phyloP scores from a whole-genome alignment of 495 filamentous ascomycete genomes.

The Penicillium herquei region DNA sequence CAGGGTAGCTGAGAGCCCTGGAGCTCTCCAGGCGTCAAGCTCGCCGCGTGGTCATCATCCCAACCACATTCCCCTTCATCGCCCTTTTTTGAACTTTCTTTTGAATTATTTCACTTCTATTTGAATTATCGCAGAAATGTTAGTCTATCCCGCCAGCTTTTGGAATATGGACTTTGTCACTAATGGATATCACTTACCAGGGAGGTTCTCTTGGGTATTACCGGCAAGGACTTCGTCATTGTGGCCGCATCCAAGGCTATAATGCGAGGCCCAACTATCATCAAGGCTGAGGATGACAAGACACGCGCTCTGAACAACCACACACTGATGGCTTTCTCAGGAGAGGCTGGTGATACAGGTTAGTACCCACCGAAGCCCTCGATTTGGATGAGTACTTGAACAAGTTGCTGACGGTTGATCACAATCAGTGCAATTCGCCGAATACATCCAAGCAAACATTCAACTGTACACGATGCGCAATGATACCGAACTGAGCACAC shows the following conservation, averaged over 20 bases:
- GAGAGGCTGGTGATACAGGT: conserved; percentile 97
- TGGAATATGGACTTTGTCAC: neutral
- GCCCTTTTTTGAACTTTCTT: conserved; percentile 14
- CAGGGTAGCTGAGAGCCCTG: conserved; percentile 36
- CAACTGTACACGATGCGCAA: conserved; percentile 99
- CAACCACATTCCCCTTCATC: conserved; percentile 13
- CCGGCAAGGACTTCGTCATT: conserved; percentile 98
- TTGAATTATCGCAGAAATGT: conserved; percentile 32
- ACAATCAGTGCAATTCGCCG: conserved; percentile 88
- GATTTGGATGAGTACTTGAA: neutral
- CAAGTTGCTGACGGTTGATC: conserved; percentile 14
- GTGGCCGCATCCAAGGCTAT: conserved; percentile 95
- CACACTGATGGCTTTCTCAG: conserved; percentile 93
- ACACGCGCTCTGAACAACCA: conserved; percentile 85
- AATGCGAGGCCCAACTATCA: conserved; percentile 93
- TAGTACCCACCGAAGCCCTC: conserved; percentile 21
- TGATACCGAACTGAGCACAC: conserved; percentile 81
- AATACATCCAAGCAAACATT: conserved; percentile 98
- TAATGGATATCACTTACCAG: conserved; percentile 46
- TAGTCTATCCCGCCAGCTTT: conserved; percentile 6
- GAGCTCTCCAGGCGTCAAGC: conserved; percentile 48
- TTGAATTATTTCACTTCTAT: conserved; percentile 9
- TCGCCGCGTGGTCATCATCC: conserved; percentile 40
- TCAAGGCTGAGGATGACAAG: conserved; percentile 97
- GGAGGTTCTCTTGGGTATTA: conserved; percentile 98